Conservation (phyloP, 495 filamentous ascomycete genomes). For the Aspergillus asperescens region DNA sequence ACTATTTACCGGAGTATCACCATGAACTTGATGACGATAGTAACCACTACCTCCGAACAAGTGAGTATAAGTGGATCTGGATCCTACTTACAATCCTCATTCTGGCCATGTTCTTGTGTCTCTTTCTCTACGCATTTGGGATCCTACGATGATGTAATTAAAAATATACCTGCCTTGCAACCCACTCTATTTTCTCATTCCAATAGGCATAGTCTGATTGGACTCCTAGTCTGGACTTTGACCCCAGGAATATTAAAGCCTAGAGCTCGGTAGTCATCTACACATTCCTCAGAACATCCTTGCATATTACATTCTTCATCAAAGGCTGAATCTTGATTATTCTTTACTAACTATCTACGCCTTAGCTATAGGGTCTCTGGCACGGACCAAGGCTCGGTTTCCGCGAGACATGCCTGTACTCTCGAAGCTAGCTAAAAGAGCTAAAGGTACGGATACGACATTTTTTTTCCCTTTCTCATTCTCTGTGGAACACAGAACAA, state of each 20-base stretch:
- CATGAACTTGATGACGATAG: conserved; percentile 1
- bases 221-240: neutral
- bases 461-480: neutral
- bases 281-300: conserved; percentile 15
- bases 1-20: neutral
- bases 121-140: conserved; percentile 31
- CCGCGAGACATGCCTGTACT: neutral
- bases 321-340: neutral
- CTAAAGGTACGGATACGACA: neutral
- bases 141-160: conserved; percentile 27
- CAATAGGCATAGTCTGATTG: neutral
- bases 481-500: neutral
- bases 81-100: conserved; percentile 25
- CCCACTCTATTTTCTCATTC: neutral
- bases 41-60: neutral
- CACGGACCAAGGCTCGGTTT: neutral
- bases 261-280: neutral
- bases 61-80: conserved; percentile 33
- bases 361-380: neutral
- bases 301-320: conserved; percentile 14
- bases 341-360: neutral
- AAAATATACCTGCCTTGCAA: conserved; percentile 6
- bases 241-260: neutral
- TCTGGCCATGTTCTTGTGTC: conserved; percentile 29
- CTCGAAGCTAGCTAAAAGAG: neutral